Conservation (phyloP, 2,329 filamentous ascomycete species). For the Alternaria sp. region DNA sequence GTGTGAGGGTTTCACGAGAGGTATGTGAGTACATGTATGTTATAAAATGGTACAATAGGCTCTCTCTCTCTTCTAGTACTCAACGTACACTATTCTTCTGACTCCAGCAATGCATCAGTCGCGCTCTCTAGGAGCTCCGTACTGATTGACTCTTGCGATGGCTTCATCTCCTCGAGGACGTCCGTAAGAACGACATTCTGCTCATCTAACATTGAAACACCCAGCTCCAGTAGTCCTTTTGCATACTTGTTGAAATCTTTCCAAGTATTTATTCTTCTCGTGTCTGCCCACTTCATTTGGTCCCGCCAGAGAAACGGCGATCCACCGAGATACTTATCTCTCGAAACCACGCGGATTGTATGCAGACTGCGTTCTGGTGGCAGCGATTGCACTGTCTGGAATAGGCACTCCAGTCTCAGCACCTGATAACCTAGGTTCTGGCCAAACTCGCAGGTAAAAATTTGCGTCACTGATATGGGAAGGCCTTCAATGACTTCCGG, state of each 20-base stretch:
- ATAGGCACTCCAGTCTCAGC: not conserved
- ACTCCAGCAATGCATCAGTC: not conserved
- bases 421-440: not conserved
- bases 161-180: conserved; percentile 3
- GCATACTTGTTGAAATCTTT: not conserved
- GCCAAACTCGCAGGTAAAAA: not conserved
- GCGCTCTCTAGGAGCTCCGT: not conserved
- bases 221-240: not conserved
- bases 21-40: conserved; percentile 26
- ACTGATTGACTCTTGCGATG: not conserved
- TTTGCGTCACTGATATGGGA: not conserved
- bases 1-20: conserved; percentile 58
- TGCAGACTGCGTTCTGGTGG: not conserved
- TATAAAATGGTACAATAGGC: not conserved
- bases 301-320: not conserved
- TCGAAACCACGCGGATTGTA: not conserved
- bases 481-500: not conserved
- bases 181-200: not conserved
- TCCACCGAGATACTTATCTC: not conserved
- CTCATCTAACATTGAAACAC: not conserved
- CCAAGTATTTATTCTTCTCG: conserved; percentile 1
- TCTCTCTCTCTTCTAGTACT: not conserved
- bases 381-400: not conserved
- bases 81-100: not conserved
- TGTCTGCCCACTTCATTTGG: not conserved